Percentiles rank a stretch among this genome's conserved stretches.
phyloP scores from a whole-genome alignment of 106 monocot genomes.

The Allium fistulosum region DNA sequence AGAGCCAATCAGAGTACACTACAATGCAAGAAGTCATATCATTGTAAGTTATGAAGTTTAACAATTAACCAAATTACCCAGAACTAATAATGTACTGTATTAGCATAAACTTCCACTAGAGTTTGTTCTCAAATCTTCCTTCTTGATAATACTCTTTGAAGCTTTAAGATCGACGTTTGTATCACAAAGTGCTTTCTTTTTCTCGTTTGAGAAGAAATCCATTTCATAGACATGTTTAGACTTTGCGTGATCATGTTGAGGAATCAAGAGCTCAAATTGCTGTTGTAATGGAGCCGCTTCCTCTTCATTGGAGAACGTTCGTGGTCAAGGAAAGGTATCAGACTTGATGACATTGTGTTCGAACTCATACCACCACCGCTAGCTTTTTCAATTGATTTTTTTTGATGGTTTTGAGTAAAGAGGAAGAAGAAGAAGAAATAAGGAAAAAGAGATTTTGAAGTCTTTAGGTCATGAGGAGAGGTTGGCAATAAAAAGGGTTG shows the following conservation, averaged over 20 bases:
- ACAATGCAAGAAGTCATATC: no score
- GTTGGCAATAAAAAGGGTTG: conserved; percentile 27
- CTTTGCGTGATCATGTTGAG: background rate
- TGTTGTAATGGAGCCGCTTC: background rate
- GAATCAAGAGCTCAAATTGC: conserved; percentile 5
- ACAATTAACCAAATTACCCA: no score
- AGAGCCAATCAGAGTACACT: no score
- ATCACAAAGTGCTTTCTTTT: conserved; percentile 6
- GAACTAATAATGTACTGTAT: no score
- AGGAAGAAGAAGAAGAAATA: background rate
- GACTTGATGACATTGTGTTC: background rate
- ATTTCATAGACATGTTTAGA: conserved; percentile 28
- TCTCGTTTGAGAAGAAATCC: conserved; percentile 80
- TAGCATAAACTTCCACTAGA: no score
- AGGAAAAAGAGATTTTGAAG: conserved; percentile 15
- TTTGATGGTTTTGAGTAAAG: background rate
- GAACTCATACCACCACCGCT: conserved; percentile 10
- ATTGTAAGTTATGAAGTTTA: no score
- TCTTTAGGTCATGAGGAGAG: conserved; percentile 25
- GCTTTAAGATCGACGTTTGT: conserved; percentile 11
- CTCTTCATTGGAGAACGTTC: background rate
- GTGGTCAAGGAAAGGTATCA: background rate
- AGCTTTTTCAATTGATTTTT: conserved; percentile 15
- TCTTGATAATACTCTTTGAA: conserved; percentile 13
- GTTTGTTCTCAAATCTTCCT: conserved; percentile 51